Conservation (phyloP, 192 early-diverging fungal genomes). For the Piromyces finnis region DNA sequence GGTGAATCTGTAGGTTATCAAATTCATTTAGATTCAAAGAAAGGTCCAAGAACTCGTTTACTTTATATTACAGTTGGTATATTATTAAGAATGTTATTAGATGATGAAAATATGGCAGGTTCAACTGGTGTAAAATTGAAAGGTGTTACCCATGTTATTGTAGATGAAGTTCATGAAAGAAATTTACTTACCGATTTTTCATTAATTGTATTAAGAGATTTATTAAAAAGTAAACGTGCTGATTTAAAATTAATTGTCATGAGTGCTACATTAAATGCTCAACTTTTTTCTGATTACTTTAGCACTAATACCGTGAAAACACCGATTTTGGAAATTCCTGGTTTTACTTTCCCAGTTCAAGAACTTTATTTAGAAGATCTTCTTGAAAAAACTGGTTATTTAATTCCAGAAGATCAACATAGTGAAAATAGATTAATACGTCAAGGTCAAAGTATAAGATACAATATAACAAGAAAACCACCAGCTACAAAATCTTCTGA, state of each 20-base stretch:
- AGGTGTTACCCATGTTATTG: constrained; percentile 34
- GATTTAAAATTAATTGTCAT: constrained; percentile 69
- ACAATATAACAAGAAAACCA: background rate
- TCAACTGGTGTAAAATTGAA: constrained; percentile 4
- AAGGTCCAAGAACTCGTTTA: constrained; percentile 24
- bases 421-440: background rate
- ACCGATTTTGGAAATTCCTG: constrained; percentile 48
- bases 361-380: constrained; percentile 26
- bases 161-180: constrained; percentile 70
- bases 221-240: constrained; percentile 19
- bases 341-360: constrained; percentile 55
- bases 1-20: constrained; percentile 36
- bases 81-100: constrained; percentile 35
- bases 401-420: background rate
- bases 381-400: background rate
- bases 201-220: constrained; percentile 50
- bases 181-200: constrained; percentile 58
- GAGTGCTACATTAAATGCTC: constrained; percentile 77
- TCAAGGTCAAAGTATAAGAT: background rate
- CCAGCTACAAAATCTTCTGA: background rate
- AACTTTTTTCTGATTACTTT: constrained; percentile 64
- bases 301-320: constrained; percentile 9
- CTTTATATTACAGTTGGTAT: constrained; percentile 52
- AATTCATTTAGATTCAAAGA: constrained; percentile 27
- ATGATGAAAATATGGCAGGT: constrained; percentile 7